Evolutionary conservation across 116 monocot species (phyloP).

Genomic region (Cymodocea nodosa): DNA sequence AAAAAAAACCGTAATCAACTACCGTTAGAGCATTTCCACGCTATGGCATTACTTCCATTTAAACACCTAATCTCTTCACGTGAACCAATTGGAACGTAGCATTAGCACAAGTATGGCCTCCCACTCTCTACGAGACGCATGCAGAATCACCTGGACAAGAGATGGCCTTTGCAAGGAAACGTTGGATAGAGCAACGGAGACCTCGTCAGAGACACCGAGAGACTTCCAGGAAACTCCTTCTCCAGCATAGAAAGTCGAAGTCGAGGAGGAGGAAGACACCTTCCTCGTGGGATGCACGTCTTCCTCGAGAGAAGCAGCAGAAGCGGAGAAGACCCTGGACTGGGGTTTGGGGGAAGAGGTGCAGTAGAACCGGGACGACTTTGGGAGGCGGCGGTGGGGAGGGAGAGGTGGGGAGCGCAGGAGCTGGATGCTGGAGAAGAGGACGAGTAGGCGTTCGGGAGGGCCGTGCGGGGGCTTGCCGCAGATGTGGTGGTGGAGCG

Average conservation of each 20-base stretch:
- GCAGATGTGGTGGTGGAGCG: constrained; percentile 3
- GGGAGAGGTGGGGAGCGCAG: background rate
- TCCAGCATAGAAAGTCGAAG: constrained; percentile 42
- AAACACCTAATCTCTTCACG: too few species aligned
- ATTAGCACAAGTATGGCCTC: background rate
- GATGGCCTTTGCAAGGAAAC: constrained; percentile 55
- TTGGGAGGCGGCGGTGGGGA: background rate
- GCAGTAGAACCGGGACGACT: background rate
- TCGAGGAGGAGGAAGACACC: background rate
- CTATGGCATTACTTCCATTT: too few species aligned
- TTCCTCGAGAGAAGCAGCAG: background rate
- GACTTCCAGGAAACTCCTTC: constrained; percentile 69
- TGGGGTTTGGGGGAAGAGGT: background rate
- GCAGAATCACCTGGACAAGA: constrained; percentile 44
- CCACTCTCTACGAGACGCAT: background rate
- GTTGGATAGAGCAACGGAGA: constrained; percentile 36
- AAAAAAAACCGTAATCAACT: too few species aligned
- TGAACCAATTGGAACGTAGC: background rate
- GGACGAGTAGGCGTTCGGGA: background rate
- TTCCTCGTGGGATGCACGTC: background rate
- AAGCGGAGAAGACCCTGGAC: background rate
- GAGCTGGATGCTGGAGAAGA: constrained; percentile 3
- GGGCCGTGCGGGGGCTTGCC: background rate
- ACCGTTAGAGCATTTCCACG: too few species aligned
- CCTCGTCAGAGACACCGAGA: constrained; percentile 52